Base-by-base conservation (phyloP, 75 land plant genomes). In the Cryptomeria japonica region DNA sequence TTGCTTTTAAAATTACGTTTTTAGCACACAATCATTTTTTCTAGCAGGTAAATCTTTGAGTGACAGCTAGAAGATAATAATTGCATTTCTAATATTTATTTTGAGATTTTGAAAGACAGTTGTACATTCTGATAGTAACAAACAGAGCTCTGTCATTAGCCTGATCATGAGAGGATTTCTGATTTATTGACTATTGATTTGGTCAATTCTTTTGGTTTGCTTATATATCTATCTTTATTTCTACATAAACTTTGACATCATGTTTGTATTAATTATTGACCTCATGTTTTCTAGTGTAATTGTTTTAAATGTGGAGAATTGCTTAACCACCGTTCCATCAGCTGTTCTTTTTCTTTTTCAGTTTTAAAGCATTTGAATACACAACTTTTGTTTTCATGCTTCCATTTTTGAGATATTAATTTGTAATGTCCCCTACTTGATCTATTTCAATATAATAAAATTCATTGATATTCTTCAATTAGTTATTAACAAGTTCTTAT, bases 241-340 rank as follows among this genome's bases (percentile, higher is more conserved):
- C 25, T 37, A 14, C 47, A 49, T 53, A 84, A 36, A 42, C 5
- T 1, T 83, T 6, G 22, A 31, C 31, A 32, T 84, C 16, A 25
- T 31, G 14, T 36, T 61, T 68, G 7, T 68, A 70, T 53, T 14
- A 58, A 58, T n/a, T 47, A 85, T 32, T 86, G 16, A 39, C 14
- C n/a, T 72, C 14, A 49, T 86, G 2, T 61, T 55, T 61, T n/a
- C 5, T 37, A 51, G 19, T 47, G 46, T 70, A 25, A 70, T 47
- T 39, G 18, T 42, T 19, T 55, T 11, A 44, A 19, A 49, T 51
- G 47, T 86, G 87, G 96, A 97, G 98, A 86, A 75, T 96, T 80
- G 96, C 99, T 56, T 91, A 95, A 53, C 96, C 99, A 37, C 86
- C 95, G 88, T 92, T 95, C 28, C 96, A 97, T 76, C 94, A 96